Percentiles rank a stretch among this genome's conserved stretches.
These are phyloP conservation scores for Physocladia obscura DNA, from an alignment of 192 early-diverging fungal species.

Conservation along the genomic window DNA sequence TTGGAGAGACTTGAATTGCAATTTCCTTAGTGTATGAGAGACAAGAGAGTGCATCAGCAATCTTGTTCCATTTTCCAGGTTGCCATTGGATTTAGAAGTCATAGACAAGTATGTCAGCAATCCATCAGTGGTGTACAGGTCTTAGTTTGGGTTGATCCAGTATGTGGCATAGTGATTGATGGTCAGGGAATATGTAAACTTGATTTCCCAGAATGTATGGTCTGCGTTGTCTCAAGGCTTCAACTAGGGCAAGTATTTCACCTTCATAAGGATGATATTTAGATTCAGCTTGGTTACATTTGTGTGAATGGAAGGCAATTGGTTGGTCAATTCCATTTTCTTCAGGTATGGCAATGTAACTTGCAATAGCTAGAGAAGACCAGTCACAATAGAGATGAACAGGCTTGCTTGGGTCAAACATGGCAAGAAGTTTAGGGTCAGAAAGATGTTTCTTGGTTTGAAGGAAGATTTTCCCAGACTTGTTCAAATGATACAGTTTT, in stretches of 20 bases:
- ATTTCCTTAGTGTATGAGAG: not conserved
- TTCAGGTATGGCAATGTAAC: slow-evolving; percentile 1
- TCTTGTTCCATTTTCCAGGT: not conserved
- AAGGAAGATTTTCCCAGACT: not conserved
- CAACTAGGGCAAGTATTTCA: not conserved
- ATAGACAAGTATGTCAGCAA: slow-evolving; percentile 5
- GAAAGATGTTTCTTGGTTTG: slow-evolving; percentile 4
- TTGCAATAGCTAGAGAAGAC: slow-evolving; percentile 3
- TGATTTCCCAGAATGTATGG: not conserved
- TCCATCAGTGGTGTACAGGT: not conserved
- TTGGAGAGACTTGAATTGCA: not conserved
- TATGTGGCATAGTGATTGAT: slow-evolving; percentile 1
- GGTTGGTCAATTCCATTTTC: not conserved
- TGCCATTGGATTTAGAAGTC: slow-evolving; percentile 3
- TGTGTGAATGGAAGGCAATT: slow-evolving; percentile 5
- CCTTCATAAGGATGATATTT: slow-evolving; percentile 14
- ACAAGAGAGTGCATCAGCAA: not conserved
- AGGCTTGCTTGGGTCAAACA: slow-evolving; percentile 14
- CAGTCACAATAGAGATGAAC: slow-evolving; percentile 8
- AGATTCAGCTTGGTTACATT: not conserved
- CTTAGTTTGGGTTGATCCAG: not conserved
- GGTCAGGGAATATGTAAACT: slow-evolving; percentile 7
- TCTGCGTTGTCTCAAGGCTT: not conserved
- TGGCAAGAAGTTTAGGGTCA: not conserved
- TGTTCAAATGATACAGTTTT: not conserved